Evolutionary conservation across 148 eudicot species (phyloP).

Genomic region (Amaranthus hypochondriacus): DNA sequence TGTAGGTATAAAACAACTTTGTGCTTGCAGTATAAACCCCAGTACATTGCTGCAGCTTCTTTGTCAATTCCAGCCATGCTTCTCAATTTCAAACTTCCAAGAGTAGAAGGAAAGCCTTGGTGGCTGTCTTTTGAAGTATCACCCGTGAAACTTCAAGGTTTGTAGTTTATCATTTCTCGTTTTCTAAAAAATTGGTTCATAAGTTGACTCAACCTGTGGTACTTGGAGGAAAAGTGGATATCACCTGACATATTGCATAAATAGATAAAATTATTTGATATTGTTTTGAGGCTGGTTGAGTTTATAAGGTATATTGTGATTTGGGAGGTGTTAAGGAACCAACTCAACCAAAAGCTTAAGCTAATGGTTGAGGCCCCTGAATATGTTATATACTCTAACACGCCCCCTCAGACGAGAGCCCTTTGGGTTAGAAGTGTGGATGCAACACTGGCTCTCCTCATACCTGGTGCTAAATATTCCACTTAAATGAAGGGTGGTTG

Average conservation of each 20-base stretch:
- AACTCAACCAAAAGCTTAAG: no score
- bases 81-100: constrained; percentile 51
- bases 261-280: no score
- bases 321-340: no score
- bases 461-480: no score
- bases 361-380: no score
- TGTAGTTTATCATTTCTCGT: constrained; percentile 16
- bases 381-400: no score
- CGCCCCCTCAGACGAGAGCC: no score
- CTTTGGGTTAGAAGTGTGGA: no score
- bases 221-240: neutral
- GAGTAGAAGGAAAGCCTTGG: constrained; percentile 53
- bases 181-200: neutral
- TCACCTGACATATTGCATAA: neutral
- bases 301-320: no score
- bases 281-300: neutral
- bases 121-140: constrained; percentile 79
- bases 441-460: no score
- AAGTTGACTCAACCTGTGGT: neutral
- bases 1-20: constrained; percentile 60
- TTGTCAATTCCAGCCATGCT: constrained; percentile 64
- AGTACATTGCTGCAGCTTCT: constrained; percentile 74
- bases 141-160: constrained; percentile 64
- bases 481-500: no score
- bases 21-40: constrained; percentile 84